Conservation (phyloP, 352 stramenopile species). For the Salisapilia sapeloensis region DNA sequence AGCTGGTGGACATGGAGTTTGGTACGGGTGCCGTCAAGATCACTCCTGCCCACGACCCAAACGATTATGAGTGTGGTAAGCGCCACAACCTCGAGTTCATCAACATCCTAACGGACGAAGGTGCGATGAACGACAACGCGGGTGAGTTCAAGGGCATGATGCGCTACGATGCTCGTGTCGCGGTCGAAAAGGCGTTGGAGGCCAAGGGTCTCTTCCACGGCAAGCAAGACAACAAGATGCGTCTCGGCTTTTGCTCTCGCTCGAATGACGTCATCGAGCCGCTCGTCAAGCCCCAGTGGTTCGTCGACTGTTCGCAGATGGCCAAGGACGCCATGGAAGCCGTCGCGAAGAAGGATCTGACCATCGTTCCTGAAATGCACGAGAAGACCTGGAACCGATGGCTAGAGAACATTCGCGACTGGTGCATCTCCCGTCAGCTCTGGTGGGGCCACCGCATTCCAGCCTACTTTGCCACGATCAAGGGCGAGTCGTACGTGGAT, state of each 20-base stretch:
- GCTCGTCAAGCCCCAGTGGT: conserved; percentile 99
- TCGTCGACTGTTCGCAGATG: conserved; percentile 80
- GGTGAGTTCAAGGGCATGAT: conserved; percentile 75
- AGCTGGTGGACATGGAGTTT: conserved; percentile 97
- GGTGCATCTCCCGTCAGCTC: conserved; percentile 98
- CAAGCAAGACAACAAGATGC: conserved; percentile 98
- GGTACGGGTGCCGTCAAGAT: conserved; percentile 98
- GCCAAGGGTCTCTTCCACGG: conserved; percentile 90
- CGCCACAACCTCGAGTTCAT: conserved; percentile 96
- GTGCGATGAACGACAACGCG: conserved; percentile 92
- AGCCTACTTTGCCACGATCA: conserved; percentile 92
- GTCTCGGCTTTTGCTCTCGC: conserved; percentile 93
- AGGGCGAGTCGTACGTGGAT: conserved; percentile 56
- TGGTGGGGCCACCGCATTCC: conserved; percentile 99
- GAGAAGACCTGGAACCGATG: conserved; percentile 96
- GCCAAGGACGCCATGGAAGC: conserved; percentile 67
- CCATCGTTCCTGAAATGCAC: conserved; percentile 62
- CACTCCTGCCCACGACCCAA: conserved; percentile 97
- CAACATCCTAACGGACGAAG: conserved; percentile 93
- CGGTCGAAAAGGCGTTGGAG: conserved; percentile 84
- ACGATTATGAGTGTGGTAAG: conserved; percentile 98
- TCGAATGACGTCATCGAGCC: conserved; percentile 99
- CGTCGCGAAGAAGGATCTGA: conserved; percentile 69
- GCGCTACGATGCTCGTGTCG: conserved; percentile 80
- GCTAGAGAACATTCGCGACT: conserved; percentile 98